phyloP scores from a whole-genome alignment of 305 asterid genomes.

The Rubia peregrina region DNA sequence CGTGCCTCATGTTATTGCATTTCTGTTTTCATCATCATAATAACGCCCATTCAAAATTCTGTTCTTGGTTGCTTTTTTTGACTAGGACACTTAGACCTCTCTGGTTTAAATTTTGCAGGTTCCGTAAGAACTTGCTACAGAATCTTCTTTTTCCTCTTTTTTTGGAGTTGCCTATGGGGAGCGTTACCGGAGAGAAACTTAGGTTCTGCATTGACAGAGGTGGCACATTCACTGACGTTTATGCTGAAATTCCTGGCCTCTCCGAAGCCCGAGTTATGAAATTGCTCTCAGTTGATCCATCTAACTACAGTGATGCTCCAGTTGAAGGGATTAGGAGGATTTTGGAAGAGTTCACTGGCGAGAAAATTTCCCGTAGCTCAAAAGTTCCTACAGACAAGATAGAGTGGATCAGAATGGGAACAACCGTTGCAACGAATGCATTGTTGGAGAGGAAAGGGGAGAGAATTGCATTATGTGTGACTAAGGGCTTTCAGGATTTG shows the following conservation, averaged over 20 bases:
- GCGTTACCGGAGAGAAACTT: slow-evolving; percentile 49
- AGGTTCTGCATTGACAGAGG: slow-evolving; percentile 95
- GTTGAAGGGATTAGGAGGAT: slow-evolving; percentile 94
- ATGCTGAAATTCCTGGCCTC: slow-evolving; percentile 87
- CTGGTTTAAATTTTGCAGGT: background rate
- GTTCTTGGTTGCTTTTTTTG: background rate
- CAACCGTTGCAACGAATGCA: slow-evolving; percentile 97
- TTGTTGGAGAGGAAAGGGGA: slow-evolving; percentile 91
- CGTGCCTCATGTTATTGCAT: background rate
- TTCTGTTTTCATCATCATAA: background rate
- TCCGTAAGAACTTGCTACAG: background rate
- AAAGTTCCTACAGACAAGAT: slow-evolving; percentile 88
- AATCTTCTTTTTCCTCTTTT: background rate
- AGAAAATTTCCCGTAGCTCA: slow-evolving; percentile 59
- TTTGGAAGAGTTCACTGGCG: slow-evolving; percentile 79
- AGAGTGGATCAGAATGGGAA: slow-evolving; percentile 99
- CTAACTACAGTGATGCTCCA: slow-evolving; percentile 94
- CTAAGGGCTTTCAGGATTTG: slow-evolving; percentile 73
- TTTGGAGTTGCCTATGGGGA: slow-evolving; percentile 42
- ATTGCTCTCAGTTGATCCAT: slow-evolving; percentile 87
- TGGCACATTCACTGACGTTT: slow-evolving; percentile 96
- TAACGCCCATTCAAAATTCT: background rate
- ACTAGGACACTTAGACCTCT: background rate
- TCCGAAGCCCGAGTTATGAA: slow-evolving; percentile 87
- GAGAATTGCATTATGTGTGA: slow-evolving; percentile 86